Evolutionary conservation across 805 yeast genomes (phyloP), one percentile per base, ranked within the genome.

Genomic region (Jamesozyma lodderae): DNA sequence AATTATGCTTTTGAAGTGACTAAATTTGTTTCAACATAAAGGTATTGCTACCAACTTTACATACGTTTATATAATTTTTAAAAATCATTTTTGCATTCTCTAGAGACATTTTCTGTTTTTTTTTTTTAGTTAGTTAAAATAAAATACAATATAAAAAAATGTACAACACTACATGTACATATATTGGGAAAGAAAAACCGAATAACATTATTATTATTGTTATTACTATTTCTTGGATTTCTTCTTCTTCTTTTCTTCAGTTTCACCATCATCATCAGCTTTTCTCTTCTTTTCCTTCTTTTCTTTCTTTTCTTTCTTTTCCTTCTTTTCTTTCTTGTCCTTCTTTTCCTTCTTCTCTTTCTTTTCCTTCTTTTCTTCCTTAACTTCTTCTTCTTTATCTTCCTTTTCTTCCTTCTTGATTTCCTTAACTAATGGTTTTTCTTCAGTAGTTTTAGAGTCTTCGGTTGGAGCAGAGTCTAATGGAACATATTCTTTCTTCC

Each of bases 401-500:
- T 68, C 70, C 57, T 72, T 69, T 55, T 72, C 68, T 39, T 70
- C 72, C 50, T 73, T 70, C 56, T 72, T 72, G 42, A 61, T 24
- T 24, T 24, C 26, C 41, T 53, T 50, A 35, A 67, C 67, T 45
- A 69, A 62, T 19, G 73, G 17, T 24, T 42, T 41, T 13, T 41
- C 57, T 59, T 53, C 63, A 67, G 37, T 35, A 4, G 37, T 7
- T 13, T 35, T 41, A 59, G 45, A 27, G 17, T 33, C 32, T 21
- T 31, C 40, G 35, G n/a, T 15, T 14, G 27, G 20, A n/a, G 81
- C 79, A 36, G 68, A 71, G 41, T 73, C 81, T 50, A 73, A 68
- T 59, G 80, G 77, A 51, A 80, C 82, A 63, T 90, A 92, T 35
- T 75, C 78, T 53, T 72, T 70, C 70, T 86, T 87, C 98, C 98